phyloP scores from a whole-genome alignment of 1,139 yeast species.

The Yamadazyma sp. region DNA sequence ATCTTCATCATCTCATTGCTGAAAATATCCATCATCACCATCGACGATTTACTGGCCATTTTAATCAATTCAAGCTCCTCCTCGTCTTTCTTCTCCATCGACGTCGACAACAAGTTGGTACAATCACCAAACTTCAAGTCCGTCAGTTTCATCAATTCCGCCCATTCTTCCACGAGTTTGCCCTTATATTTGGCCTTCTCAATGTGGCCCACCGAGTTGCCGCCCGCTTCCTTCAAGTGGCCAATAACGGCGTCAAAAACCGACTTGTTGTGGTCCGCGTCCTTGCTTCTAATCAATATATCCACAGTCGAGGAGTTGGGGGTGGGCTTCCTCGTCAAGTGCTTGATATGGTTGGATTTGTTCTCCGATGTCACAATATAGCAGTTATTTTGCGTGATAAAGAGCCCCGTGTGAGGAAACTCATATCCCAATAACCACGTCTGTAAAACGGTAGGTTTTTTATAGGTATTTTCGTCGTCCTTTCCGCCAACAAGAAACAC shows the following conservation, averaged over 20 bases:
- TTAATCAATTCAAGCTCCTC: slow-evolving; percentile 68
- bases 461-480: slow-evolving; percentile 87
- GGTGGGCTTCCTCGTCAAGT: slow-evolving; percentile 43
- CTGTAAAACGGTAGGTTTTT: slow-evolving; percentile 84
- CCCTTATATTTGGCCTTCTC: slow-evolving; percentile 79
- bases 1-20: slow-evolving; percentile 86
- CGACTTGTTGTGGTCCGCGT: slow-evolving; percentile 68
- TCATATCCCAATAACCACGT: slow-evolving; percentile 95
- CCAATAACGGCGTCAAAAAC: slow-evolving; percentile 61
- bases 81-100: slow-evolving; percentile 77
- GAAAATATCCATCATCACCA: slow-evolving; percentile 78
- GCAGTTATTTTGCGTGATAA: slow-evolving; percentile 59
- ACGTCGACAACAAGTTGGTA: slow-evolving; percentile 49
- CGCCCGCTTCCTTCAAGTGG: slow-evolving; percentile 46
- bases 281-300: slow-evolving; percentile 80
- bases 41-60: slow-evolving; percentile 76
- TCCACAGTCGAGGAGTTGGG: slow-evolving; percentile 49
- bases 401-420: slow-evolving; percentile 84
- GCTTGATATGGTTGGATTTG: slow-evolving; percentile 77
- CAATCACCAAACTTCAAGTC: slow-evolving; percentile 52
- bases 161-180: slow-evolving; percentile 80
- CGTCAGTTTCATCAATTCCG: slow-evolving; percentile 41
- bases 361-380: slow-evolving; percentile 78
- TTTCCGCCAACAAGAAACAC: slow-evolving; percentile 78
- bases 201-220: slow-evolving; percentile 58